phyloP scores from a whole-genome alignment of 192 early-diverging fungal species.

The Chytriomyces confervae region DNA sequence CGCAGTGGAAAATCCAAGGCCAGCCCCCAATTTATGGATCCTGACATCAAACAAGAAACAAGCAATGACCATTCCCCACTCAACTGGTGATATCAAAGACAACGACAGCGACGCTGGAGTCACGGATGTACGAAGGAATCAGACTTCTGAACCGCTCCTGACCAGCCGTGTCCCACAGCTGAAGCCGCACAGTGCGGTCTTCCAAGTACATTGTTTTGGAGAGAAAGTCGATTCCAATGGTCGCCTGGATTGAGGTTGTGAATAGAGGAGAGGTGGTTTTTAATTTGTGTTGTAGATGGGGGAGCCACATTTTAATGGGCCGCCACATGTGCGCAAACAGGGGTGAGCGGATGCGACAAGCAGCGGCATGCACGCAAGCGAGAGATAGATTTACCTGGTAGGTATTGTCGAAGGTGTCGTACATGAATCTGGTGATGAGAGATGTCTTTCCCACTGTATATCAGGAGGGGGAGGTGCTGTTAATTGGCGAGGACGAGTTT shows the following conservation, averaged over 20 bases:
- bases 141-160: slow-evolving; percentile 96
- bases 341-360: neutral
- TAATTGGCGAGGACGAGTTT: neutral
- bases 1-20: neutral
- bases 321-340: neutral
- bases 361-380: neutral
- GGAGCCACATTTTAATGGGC: neutral
- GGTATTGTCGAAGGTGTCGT: slow-evolving; percentile 99
- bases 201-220: slow-evolving; percentile 99
- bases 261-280: neutral
- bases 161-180: slow-evolving; percentile 99
- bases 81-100: slow-evolving; percentile 96
- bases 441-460: slow-evolving; percentile 94
- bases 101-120: slow-evolving; percentile 96
- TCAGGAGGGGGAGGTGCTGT: neutral
- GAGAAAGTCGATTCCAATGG: slow-evolving; percentile 99
- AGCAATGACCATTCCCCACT: neutral
- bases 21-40: no score
- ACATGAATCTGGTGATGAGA: slow-evolving; percentile 99
- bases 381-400: slow-evolving; percentile 65
- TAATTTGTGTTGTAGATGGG: neutral
- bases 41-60: neutral
- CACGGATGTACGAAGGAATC: slow-evolving; percentile 98
- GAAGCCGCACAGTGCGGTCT: slow-evolving; percentile 95
- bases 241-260: slow-evolving; percentile 66